Base-by-base conservation (phyloP, 257 asterid species). In the Henckelia pumila region DNA sequence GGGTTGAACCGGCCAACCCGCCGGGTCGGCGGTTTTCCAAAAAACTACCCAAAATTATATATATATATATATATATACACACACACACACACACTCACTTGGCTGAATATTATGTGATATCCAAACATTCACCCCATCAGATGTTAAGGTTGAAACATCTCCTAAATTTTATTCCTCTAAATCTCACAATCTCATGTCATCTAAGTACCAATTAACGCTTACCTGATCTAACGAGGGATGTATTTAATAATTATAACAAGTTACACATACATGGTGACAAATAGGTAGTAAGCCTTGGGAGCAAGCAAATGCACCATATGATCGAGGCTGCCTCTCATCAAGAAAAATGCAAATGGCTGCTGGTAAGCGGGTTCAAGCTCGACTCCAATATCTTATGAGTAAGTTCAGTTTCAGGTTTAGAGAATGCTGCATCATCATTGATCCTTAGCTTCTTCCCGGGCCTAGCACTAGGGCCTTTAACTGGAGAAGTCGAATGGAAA, bases 321-420 rank as follows among this genome's bases (percentile, higher is more conserved):
- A 70, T 79, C 81, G 67, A 81, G 78, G 73, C 75, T 84, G 59
- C 76, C 79, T 29, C 79, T 72, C 5, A 79, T 59, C 68, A 80
- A 56, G 83, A 82, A 84, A 71, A 81, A 76, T 8, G 91, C 64
- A 76, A 79, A 80, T 22, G 75, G 75, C 76, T 80, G 88, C 32
- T 76, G 77, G 74, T 75, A 82, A 49, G 82, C 21, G 78, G 72
- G 73, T 77, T 78, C 77, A 79, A 70, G 83, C 85, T 78, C 21
- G 93, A 83, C 73, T 82, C 86, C 33, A 86, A 73, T 47, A 88
- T 73, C 26, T 85, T 87, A 58, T 78, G 91, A 30, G 84, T 63
- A 69, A 82, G 82, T 65, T 67, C 68, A 82, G 64, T 69, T 61
- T 81, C 87, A 9, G 84, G 77, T 69, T 86, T 47, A 5, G 21